Percentiles rank a stretch among this genome's conserved stretches.
Evolutionary conservation across 2,329 filamentous ascomycete species (phyloP).

Genomic region (Achaetomium macrosporum): DNA sequence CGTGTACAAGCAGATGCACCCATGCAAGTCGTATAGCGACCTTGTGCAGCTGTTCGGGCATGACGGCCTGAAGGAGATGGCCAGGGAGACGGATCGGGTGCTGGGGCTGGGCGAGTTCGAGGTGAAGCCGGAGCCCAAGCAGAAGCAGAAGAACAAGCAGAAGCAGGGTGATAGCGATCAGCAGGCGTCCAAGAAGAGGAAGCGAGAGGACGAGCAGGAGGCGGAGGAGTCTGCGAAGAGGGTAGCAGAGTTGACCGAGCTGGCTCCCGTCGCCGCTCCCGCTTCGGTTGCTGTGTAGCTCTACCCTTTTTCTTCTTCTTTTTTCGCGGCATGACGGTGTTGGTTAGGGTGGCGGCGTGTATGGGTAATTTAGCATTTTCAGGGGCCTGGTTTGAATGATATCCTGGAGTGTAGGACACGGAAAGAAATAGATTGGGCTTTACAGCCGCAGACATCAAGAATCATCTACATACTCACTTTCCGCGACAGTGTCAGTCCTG

Average conservation of each 20-base stretch:
- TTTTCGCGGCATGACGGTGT: slow-evolving; percentile 5
- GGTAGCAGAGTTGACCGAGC: not conserved
- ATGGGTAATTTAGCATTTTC: not conserved
- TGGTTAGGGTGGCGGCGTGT: not conserved
- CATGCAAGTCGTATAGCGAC: slow-evolving; percentile 65
- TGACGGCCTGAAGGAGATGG: slow-evolving; percentile 56
- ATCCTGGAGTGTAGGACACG: slow-evolving; percentile 8
- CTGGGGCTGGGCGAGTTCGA: slow-evolving; percentile 53
- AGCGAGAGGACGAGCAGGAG: not conserved
- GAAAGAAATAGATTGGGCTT: not conserved
- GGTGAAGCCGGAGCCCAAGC: slow-evolving; percentile 21
- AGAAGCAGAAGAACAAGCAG: slow-evolving; percentile 19
- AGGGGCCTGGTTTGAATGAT: slow-evolving; percentile 6
- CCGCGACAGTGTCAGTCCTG: not conserved
- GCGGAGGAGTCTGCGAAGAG: slow-evolving; percentile 23
- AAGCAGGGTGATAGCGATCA: slow-evolving; percentile 28
- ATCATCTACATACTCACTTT: not conserved
- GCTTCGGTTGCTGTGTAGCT: slow-evolving; percentile 12
- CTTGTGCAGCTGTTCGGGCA: slow-evolving; percentile 60
- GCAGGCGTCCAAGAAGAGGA: slow-evolving; percentile 17
- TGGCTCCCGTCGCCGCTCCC: slow-evolving; percentile 2
- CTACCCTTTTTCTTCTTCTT: not conserved
- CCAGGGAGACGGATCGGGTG: slow-evolving; percentile 58
- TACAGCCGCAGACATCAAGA: not conserved
- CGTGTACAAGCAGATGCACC: slow-evolving; percentile 55